These are phyloP conservation scores for Excoecaria cochinchinensis DNA, from an alignment of 345 rosid species.

Conservation along the genomic window DNA sequence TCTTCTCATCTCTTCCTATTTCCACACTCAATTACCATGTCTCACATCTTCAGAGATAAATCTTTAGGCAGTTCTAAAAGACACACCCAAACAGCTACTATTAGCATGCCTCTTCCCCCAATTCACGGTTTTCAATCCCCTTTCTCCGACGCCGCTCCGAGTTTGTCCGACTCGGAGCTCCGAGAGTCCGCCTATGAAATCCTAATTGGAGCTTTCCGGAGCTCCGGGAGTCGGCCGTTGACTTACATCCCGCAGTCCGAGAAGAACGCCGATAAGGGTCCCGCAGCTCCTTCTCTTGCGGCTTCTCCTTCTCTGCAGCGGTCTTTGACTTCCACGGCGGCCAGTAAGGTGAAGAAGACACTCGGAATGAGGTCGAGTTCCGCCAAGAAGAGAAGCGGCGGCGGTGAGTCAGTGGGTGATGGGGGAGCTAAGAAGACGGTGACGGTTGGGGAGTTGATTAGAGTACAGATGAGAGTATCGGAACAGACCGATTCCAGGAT, in stretches of 20 bases:
- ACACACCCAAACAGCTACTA: background rate
- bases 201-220: slow-evolving; percentile 31
- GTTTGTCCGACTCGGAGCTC: slow-evolving; percentile 24
- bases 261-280: background rate
- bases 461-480: slow-evolving; percentile 34
- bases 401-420: slow-evolving; percentile 17
- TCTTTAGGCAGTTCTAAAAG: slow-evolving; percentile 17
- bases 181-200: slow-evolving; percentile 35
- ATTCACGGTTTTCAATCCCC: slow-evolving; percentile 23
- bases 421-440: slow-evolving; percentile 47
- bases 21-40: background rate
- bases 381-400: slow-evolving; percentile 31
- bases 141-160: slow-evolving; percentile 13
- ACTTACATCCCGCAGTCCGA: slow-evolving; percentile 31
- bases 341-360: slow-evolving; percentile 36
- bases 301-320: slow-evolving; percentile 23
- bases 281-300: background rate
- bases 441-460: slow-evolving; percentile 40
- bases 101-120: slow-evolving; percentile 9
- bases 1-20: background rate
- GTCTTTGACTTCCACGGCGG: slow-evolving; percentile 32
- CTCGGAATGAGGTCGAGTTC: slow-evolving; percentile 28
- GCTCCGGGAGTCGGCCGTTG: slow-evolving; percentile 29
- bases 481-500: slow-evolving; percentile 36
- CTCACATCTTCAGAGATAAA: slow-evolving; percentile 18